phyloP scores from a whole-genome alignment of 495 filamentous ascomycete species.

The Xylaria intraflava region DNA sequence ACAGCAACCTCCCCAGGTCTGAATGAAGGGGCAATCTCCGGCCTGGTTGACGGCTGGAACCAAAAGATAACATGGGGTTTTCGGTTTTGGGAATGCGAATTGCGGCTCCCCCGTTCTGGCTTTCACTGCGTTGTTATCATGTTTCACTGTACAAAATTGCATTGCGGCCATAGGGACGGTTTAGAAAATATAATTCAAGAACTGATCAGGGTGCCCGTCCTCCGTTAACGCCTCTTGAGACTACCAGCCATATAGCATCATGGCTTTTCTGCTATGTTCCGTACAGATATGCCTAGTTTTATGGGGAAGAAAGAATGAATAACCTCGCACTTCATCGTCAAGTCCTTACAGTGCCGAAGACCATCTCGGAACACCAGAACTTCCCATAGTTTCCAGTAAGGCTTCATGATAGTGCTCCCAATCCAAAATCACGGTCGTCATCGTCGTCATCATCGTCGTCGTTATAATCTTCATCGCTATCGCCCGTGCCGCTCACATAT shows the following conservation, averaged over 20 bases:
- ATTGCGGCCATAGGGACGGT: constrained; percentile 9
- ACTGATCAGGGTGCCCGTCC: background rate
- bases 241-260: background rate
- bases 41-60: background rate
- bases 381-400: background rate
- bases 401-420: background rate
- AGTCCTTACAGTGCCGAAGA: no score
- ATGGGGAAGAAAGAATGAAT: background rate
- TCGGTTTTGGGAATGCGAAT: constrained; percentile 1
- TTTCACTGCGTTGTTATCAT: constrained; percentile 11
- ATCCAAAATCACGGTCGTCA: background rate
- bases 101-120: constrained; percentile 5
- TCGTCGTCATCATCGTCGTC: constrained; percentile 12
- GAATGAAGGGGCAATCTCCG: background rate
- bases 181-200: background rate
- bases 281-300: background rate
- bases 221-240: constrained; percentile 7
- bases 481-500: background rate
- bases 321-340: background rate
- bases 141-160: constrained; percentile 21
- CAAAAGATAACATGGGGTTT: background rate
- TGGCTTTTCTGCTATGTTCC: background rate
- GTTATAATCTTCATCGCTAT: background rate
- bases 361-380: no score
- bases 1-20: background rate